Evolutionary conservation across 1,284 basidiomycete species (phyloP), one percentile per base, ranked within the genome.

Genomic region (Rhodofomes roseus): DNA sequence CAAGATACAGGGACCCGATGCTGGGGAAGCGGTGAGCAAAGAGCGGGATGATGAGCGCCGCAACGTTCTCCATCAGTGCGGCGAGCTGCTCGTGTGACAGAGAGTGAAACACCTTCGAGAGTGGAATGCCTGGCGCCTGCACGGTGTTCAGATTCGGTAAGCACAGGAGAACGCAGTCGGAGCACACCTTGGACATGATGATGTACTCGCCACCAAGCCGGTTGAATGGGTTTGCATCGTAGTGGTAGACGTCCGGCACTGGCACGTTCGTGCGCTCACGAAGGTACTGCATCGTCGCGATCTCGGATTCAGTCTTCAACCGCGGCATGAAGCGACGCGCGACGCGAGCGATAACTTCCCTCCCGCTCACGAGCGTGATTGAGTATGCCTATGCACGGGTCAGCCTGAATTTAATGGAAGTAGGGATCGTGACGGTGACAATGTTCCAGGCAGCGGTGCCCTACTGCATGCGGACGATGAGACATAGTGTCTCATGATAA

Each of bases 241-340:
- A 88, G 69, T 85, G 82, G 62, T 86, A 88, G 7, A 93, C 83
- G 22, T 74, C 78, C 0, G 90, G 90, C 5, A 92, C 87, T 0
- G 90, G 90, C 22, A 92, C 78, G 57, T 76, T 73, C 2, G 89
- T 89, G 64, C 83, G 78, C 63, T 84, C 78, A 54, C 87, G 84
- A 37, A 93, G 78, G 70, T 88, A 93, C 31, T 81, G 79, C 77
- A 93, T 85, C 0, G 90, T 93, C 2, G 90, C 90, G 18, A 92
- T 86, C 70, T 93, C 91, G 0, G 89, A 91, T 70, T 89, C 87
- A 4, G 87, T 91, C 77, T 93, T 93, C 63, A 90, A 78, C 36
- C 86, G 81, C 1, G 90, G 87, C 89, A 92, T 91, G 72, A 89
- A 92, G 14, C 88, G 82, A 54, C 90, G 85, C 2, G 90, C 90